phyloP scores from a whole-genome alignment of 257 asterid species.

The Echium plantagineum region DNA sequence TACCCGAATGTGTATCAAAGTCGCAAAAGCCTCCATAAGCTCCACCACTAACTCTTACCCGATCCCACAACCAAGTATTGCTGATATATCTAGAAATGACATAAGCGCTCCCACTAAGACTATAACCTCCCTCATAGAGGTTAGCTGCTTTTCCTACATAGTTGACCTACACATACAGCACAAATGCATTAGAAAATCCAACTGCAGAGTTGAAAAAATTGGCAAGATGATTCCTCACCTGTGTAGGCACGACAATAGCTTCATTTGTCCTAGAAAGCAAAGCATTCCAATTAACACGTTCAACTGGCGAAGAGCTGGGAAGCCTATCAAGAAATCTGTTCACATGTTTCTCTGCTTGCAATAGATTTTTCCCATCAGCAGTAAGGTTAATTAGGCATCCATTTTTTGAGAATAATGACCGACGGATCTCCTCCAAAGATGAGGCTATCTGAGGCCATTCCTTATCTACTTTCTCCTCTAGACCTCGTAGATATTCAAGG shows the following conservation, averaged over 20 bases:
- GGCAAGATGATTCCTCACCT: slow-evolving; percentile 31
- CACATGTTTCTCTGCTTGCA: slow-evolving; percentile 51
- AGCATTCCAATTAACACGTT: slow-evolving; percentile 48
- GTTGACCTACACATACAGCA: slow-evolving; percentile 54
- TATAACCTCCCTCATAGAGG: slow-evolving; percentile 75
- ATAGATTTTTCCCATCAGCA: slow-evolving; percentile 70
- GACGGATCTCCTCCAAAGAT: slow-evolving; percentile 88
- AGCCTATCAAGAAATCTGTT: slow-evolving; percentile 79
- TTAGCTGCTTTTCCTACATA: slow-evolving; percentile 99
- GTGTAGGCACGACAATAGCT: slow-evolving; percentile 93
- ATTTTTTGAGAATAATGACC: slow-evolving; percentile 55
- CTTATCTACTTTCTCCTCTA: slow-evolving; percentile 68
- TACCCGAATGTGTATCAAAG: slow-evolving; percentile 93
- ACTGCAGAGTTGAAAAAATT: slow-evolving; percentile 3
- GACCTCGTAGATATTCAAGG: slow-evolving; percentile 70
- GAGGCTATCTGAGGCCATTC: slow-evolving; percentile 77
- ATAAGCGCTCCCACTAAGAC: slow-evolving; percentile 86
- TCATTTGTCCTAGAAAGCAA: slow-evolving; percentile 66
- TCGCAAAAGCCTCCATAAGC: slow-evolving; percentile 99
- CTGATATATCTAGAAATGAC: slow-evolving; percentile 74
- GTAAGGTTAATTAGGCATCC: slow-evolving; percentile 85
- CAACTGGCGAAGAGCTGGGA: slow-evolving; percentile 49
- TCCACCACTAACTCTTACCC: slow-evolving; percentile 98
- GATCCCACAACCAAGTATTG: slow-evolving; percentile 98
- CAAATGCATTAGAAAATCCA: slow-evolving; percentile 8